phyloP scores from a whole-genome alignment of 1,284 basidiomycete genomes.

The Pseudozyma sp. region DNA sequence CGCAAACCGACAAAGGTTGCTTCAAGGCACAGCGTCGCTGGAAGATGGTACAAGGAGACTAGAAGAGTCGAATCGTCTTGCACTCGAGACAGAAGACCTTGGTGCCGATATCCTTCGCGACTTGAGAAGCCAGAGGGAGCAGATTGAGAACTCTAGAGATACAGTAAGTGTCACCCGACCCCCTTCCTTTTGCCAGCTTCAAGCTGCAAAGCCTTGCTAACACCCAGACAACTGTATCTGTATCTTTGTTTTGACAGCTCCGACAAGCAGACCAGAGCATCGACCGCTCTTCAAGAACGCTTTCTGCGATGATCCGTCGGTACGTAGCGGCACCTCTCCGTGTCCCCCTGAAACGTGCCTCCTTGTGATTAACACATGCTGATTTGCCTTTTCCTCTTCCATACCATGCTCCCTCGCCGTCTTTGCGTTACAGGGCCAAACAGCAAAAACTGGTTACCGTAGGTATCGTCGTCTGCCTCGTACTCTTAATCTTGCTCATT shows the following conservation, averaged over 20 bases:
- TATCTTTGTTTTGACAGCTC: constrained; percentile 67
- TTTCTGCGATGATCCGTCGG: constrained; percentile 76
- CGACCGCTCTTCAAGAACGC: constrained; percentile 74
- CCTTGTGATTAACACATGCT: background rate
- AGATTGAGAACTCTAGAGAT: constrained; percentile 92
- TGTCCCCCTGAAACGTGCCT: background rate
- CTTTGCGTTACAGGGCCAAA: constrained; percentile 56
- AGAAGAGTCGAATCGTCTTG: constrained; percentile 89
- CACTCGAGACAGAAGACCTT: constrained; percentile 94
- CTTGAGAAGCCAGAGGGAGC: constrained; percentile 88
- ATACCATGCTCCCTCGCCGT: background rate
- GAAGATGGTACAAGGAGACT: constrained; percentile 75
- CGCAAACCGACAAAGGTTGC: constrained; percentile 70
- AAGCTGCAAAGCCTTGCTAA: background rate
- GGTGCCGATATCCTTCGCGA: constrained; percentile 91
- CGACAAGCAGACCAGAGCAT: constrained; percentile 74
- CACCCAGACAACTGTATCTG: background rate
- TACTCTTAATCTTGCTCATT: constrained; percentile 68
- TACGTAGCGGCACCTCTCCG: constrained; percentile 63
- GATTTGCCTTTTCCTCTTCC: constrained; percentile 5
- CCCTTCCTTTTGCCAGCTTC: background rate
- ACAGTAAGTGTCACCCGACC: constrained; percentile 74
- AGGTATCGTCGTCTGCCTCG: constrained; percentile 65
- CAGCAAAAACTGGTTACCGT: constrained; percentile 67
- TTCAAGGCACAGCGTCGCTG: constrained; percentile 70